A percentile compares a stretch with the other conserved stretches of the same genome.
These are phyloP conservation scores for Lactarius akahatsu DNA, from an alignment of 768 basidiomycete genomes.

Conservation along the genomic window DNA sequence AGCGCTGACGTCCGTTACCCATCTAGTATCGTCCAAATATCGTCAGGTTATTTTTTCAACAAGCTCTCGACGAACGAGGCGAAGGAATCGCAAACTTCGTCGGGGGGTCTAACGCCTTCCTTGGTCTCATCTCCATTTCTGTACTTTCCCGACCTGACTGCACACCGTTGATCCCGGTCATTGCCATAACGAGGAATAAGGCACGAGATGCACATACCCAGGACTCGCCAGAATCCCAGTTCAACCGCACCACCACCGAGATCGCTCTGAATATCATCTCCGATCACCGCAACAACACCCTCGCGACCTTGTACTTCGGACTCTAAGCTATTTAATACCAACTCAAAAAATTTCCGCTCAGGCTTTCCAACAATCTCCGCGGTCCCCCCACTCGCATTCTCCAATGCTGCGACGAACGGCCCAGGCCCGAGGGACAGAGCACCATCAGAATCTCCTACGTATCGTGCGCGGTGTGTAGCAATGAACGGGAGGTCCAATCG, in stretches of 20 bases:
- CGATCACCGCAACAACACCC: slow-evolving; percentile 52
- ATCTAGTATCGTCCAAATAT: slow-evolving; percentile 12
- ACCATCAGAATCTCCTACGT: slow-evolving; percentile 45
- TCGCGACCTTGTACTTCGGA: slow-evolving; percentile 30
- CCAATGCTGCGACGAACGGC: slow-evolving; percentile 65
- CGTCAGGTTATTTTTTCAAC: slow-evolving; percentile 25
- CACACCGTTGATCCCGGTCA: slow-evolving; percentile 20
- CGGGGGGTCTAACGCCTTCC: slow-evolving; percentile 43
- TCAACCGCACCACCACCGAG: slow-evolving; percentile 61
- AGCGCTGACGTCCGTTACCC: slow-evolving; percentile 10
- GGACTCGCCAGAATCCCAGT: slow-evolving; percentile 58
- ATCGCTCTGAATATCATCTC: slow-evolving; percentile 67
- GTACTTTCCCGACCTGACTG: slow-evolving; percentile 72
- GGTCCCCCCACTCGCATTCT: slow-evolving; percentile 47
- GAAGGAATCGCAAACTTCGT: slow-evolving; percentile 55
- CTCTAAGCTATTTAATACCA: slow-evolving; percentile 49
- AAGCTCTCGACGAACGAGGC: slow-evolving; percentile 54
- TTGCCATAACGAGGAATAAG: slow-evolving; percentile 9
- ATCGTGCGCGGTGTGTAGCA: slow-evolving; percentile 59
- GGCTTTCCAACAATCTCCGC: slow-evolving; percentile 69
- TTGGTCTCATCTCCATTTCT: slow-evolving; percentile 55
- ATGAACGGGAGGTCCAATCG: slow-evolving; percentile 42
- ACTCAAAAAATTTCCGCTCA: slow-evolving; percentile 54
- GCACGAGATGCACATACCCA: slow-evolving; percentile 46
- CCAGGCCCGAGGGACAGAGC: slow-evolving; percentile 65